These are phyloP conservation scores for Chrysosporium keratinophilum DNA, from an alignment of 2,329 filamentous ascomycete species.

Conservation along the genomic window DNA sequence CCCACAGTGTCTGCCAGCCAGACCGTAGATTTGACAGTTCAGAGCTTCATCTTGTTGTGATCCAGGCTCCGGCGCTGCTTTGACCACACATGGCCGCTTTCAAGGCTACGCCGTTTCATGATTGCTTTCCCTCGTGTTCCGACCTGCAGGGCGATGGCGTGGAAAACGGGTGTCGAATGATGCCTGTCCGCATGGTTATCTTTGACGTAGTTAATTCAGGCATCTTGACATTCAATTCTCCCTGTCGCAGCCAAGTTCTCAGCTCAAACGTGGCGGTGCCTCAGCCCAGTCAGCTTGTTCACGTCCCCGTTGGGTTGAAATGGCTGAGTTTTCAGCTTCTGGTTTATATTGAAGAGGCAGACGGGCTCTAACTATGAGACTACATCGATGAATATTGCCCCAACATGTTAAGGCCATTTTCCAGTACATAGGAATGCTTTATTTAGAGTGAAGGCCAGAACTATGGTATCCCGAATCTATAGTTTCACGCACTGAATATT, in stretches of 20 bases:
- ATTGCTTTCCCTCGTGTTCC: neutral
- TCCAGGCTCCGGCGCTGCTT: neutral
- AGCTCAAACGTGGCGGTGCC: neutral
- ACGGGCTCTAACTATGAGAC: neutral
- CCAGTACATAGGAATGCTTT: neutral
- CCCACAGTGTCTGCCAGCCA: too few species aligned
- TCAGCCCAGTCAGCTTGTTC: too few species aligned
- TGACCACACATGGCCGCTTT: neutral
- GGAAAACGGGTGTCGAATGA: neutral
- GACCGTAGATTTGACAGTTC: neutral
- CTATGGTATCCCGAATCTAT: too few species aligned
- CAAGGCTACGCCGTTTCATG: slow-evolving; percentile 1
- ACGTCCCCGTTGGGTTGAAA: neutral
- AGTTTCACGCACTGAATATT: neutral
- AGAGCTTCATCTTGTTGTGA: neutral
- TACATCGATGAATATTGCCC: neutral
- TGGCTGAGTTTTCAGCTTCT: too few species aligned
- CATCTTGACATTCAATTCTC: neutral
- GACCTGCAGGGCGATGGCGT: neutral
- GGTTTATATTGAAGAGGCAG: neutral
- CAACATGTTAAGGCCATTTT: neutral
- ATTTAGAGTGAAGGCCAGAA: too few species aligned
- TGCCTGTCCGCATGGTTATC: neutral
- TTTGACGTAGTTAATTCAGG: slow-evolving; percentile 1
- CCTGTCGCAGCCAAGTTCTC: neutral